Evolutionary conservation across 106 monocot species (phyloP), one percentile per base, ranked within the genome.

Genomic region (Dendrobium nobile): DNA sequence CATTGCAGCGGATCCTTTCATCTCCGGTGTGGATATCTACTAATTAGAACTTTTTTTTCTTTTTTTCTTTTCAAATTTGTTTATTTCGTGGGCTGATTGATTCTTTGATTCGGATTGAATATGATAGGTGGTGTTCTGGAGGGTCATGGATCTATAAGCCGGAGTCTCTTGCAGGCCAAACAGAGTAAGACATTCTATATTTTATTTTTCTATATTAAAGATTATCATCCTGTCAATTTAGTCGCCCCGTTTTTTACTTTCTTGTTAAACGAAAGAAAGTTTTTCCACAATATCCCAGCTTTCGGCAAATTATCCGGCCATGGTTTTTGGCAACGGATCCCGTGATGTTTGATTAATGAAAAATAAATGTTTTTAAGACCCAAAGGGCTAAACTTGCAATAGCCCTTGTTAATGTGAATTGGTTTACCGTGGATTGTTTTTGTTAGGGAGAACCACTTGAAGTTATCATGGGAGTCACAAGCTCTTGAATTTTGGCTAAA

Each of bases 101-200:
- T 72, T 72, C 15, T 45, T 67, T 31, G 6, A 27, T 31, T 72
- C 19, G 44, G 41, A n/a, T 74, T 74, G 6, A 4, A 16, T 40
- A 1, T 41, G 7, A 1, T 74, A 74, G 74, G 2, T 41, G 74
- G 40, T 74, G 43, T 19, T 18, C 43, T 74, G 19, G 2, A 74
- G 19, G 74, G 74, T 44, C 20, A 74, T 74, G 74, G 41, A 42
- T 74, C 74, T 42, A 19, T 7, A 4, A 13, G 43, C 9, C 74
- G 74, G 41, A 74, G n/a, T 5, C 74, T 74, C 20, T 74, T 74
- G 74, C 74, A 74, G 74, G 74, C 74, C 70, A 70, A 70, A 70
- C 33, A 31, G 13, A 70, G 70, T 70, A 37, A 70, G 70, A 51
- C 15, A 40, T 43, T 43, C 7, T 18, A n/a, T 74, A 24, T 59